Conservation (phyloP, 164 flowering plant species). For the Protea cynaroides region DNA sequence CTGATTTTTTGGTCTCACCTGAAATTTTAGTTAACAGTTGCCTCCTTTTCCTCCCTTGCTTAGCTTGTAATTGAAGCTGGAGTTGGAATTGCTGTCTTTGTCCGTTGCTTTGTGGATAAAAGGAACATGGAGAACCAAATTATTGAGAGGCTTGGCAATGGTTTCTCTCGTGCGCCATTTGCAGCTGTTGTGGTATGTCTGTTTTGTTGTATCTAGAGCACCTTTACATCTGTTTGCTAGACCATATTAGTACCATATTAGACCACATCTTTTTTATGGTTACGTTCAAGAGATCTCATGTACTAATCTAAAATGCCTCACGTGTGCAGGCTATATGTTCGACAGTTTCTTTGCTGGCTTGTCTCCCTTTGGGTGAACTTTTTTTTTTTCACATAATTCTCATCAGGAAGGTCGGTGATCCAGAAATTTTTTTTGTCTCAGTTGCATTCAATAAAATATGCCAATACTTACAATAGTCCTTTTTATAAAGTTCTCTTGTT, state of each 20-base stretch:
- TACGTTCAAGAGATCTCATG: neutral
- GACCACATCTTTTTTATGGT: neutral
- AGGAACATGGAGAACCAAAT: slow-evolving; percentile 69
- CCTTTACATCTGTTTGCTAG: neutral
- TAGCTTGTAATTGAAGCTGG: slow-evolving; percentile 83
- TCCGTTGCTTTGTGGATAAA: slow-evolving; percentile 78
- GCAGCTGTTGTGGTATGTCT: slow-evolving; percentile 84
- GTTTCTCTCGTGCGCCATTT: slow-evolving; percentile 88
- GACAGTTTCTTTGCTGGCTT: slow-evolving; percentile 80
- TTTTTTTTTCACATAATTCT: slow-evolving; percentile 95
- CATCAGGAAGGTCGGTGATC: slow-evolving; percentile 68
- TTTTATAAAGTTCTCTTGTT: neutral
- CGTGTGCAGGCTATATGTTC: slow-evolving; percentile 68
- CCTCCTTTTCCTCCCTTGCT: neutral
- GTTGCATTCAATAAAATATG: neutral
- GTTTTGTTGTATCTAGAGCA: slow-evolving; percentile 2
- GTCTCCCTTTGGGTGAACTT: slow-evolving; percentile 87
- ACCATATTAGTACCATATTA: neutral
- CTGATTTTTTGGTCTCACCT: neutral
- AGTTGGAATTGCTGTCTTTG: slow-evolving; percentile 86
- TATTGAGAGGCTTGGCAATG: slow-evolving; percentile 84
- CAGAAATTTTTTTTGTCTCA: neutral
- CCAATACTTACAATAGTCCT: neutral
- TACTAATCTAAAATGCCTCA: neutral
- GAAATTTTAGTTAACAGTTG: neutral